phyloP scores from a whole-genome alignment of 139 green algal species.

The Haematococcus lacustris region DNA sequence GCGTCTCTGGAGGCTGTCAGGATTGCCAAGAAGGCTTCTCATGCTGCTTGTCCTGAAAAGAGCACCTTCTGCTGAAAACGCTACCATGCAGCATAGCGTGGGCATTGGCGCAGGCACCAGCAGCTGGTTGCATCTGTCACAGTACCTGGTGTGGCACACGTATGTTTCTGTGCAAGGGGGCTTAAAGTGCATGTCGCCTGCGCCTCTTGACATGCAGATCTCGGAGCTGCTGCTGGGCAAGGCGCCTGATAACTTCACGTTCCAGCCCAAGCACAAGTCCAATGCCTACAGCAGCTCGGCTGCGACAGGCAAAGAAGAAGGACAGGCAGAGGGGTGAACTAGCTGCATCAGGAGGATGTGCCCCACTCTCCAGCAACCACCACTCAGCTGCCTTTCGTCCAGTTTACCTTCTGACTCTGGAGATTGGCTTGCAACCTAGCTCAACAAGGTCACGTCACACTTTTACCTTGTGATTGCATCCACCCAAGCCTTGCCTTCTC shows the following conservation, averaged over 20 bases:
- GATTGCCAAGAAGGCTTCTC: neutral
- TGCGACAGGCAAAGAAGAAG: no score
- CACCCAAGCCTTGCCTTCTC: no score
- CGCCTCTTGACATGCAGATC: constrained; percentile 45
- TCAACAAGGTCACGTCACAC: no score
- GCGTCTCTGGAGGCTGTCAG: no score
- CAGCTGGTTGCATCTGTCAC: neutral
- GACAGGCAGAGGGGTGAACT: no score
- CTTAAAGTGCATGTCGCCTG: neutral
- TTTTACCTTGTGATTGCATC: no score
- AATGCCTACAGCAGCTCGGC: constrained; percentile 25
- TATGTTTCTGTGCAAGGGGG: neutral
- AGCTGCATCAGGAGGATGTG: no score
- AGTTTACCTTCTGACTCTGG: no score
- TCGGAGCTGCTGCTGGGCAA: constrained; percentile 89
- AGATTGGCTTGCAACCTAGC: no score
- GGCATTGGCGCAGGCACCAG: neutral
- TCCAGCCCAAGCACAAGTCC: constrained; percentile 87
- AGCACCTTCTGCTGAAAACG: neutral
- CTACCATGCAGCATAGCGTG: neutral
- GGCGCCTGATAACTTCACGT: constrained; percentile 58
- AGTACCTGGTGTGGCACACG: neutral
- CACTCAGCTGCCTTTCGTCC: no score
- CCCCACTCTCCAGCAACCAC: no score
- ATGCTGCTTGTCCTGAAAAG: neutral